Evolutionary conservation across 345 rosid genomes (phyloP).

Genomic region (Boechera divaricarpa): DNA sequence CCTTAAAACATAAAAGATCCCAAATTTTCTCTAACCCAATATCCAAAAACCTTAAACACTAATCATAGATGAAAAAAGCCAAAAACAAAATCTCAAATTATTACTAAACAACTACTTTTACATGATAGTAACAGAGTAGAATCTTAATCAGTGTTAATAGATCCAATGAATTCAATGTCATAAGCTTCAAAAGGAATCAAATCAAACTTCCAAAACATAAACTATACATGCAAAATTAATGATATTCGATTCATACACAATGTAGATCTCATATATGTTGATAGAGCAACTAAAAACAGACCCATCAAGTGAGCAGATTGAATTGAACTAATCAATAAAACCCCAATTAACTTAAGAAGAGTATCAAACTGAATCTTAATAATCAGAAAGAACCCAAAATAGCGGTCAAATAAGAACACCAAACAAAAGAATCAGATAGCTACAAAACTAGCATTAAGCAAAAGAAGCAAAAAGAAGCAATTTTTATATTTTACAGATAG

Average conservation of each 20-base stretch:
- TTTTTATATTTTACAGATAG: not conserved
- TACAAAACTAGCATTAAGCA: constrained; percentile 39
- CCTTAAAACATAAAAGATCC: not conserved
- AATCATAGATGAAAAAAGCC: not conserved
- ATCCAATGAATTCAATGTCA: constrained; percentile 13
- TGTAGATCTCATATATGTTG: constrained; percentile 34
- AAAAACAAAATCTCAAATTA: not conserved
- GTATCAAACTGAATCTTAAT: constrained; percentile 5
- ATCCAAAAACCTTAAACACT: not conserved
- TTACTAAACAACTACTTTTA: not conserved
- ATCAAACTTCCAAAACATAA: constrained; percentile 22
- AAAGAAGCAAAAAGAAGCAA: constrained; percentile 12
- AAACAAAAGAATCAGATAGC: constrained; percentile 35
- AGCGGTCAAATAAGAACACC: constrained; percentile 40
- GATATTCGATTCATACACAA: constrained; percentile 6
- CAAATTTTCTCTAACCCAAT: not conserved
- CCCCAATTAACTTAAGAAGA: constrained; percentile 2
- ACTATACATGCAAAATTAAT: constrained; percentile 35
- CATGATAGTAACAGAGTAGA: constrained; percentile 1
- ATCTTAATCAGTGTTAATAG: not conserved
- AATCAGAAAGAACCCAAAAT: constrained; percentile 35
- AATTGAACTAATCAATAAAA: constrained; percentile 4
- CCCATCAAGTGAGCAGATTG: constrained; percentile 6
- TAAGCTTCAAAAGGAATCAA: constrained; percentile 4
- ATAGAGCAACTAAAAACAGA: constrained; percentile 7